Conservation (phyloP, 805 yeast species). For the Naumovozyma castellii region DNA sequence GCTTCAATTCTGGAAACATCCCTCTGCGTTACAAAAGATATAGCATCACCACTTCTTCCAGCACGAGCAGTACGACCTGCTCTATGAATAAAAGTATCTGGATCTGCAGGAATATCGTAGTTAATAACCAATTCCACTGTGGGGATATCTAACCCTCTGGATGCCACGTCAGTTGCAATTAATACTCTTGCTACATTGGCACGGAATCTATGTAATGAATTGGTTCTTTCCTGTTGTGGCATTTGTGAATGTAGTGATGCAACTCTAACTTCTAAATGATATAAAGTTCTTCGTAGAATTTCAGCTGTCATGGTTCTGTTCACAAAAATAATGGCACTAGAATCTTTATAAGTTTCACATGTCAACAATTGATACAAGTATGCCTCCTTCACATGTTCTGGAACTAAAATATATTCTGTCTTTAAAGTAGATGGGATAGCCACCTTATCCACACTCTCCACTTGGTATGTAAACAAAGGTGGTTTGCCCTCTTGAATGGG, state of each 20-base stretch:
- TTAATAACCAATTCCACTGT: conserved; percentile 82
- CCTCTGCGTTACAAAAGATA: conserved; percentile 75
- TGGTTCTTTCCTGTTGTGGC: conserved; percentile 87
- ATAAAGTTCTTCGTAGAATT: conserved; percentile 64
- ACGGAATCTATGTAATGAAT: conserved; percentile 83
- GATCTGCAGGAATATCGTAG: conserved; percentile 89
- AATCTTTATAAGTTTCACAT: conserved; percentile 49
- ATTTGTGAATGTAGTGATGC: conserved; percentile 89
- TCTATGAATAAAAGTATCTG: conserved; percentile 92
- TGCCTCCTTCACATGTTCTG: conserved; percentile 85
- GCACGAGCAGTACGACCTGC: conserved; percentile 99
- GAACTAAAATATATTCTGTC: conserved; percentile 64
- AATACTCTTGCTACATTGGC: conserved; percentile 90
- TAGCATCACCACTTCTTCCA: conserved; percentile 76
- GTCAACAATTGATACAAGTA: conserved; percentile 63
- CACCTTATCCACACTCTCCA: conserved; percentile 60
- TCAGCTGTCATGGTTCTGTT: conserved; percentile 90
- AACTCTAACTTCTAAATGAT: conserved; percentile 65
- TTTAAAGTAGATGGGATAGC: conserved; percentile 70
- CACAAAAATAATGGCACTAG: conserved; percentile 79
- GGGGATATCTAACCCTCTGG: conserved; percentile 96
- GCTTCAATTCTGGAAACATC: conserved; percentile 75
- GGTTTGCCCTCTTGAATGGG: conserved; percentile 40
- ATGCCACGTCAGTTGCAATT: conserved; percentile 94
- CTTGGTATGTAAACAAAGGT: conserved; percentile 59